A percentile compares a stretch with the other conserved stretches of the same genome.
These are phyloP conservation scores for Jaapia argillacea DNA, from an alignment of 768 basidiomycete species.

Conservation along the genomic window DNA sequence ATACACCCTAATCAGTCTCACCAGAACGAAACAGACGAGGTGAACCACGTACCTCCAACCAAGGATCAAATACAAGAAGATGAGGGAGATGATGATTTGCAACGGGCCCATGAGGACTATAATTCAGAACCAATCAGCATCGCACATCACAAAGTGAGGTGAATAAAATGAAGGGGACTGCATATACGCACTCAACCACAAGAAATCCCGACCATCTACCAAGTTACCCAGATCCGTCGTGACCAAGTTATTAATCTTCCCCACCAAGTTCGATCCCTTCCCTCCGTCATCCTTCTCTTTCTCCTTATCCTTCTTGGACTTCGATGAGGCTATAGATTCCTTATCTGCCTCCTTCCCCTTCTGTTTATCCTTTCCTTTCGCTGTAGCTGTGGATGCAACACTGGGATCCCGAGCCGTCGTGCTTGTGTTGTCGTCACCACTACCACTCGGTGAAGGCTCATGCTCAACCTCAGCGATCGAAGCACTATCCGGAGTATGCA, in stretches of 20 bases:
- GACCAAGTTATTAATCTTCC: constrained; percentile 33
- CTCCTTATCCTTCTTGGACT: background rate
- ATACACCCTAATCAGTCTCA: background rate
- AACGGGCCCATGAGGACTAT: no score
- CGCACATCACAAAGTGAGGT: background rate
- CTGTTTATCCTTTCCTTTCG: constrained; percentile 1
- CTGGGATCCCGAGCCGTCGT: background rate
- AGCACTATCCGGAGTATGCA: constrained; percentile 15
- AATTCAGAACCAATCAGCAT: background rate
- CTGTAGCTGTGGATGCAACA: background rate
- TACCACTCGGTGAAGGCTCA: constrained; percentile 5
- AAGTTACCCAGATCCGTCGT: constrained; percentile 29
- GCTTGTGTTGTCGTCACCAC: constrained; percentile 7
- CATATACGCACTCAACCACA: constrained; percentile 5
- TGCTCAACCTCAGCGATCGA: constrained; percentile 10
- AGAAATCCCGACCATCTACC: constrained; percentile 17
- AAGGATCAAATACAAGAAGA: constrained; percentile 35
- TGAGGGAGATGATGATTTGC: constrained; percentile 27
- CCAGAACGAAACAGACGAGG: constrained; percentile 31
- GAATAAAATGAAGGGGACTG: no score
- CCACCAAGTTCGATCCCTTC: constrained; percentile 21
- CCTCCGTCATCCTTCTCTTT: background rate
- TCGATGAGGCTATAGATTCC: background rate
- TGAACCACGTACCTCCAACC: constrained; percentile 41
- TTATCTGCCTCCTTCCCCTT: no score